Conservation (phyloP, 495 filamentous ascomycete genomes). For the Penicillium turbatum region DNA sequence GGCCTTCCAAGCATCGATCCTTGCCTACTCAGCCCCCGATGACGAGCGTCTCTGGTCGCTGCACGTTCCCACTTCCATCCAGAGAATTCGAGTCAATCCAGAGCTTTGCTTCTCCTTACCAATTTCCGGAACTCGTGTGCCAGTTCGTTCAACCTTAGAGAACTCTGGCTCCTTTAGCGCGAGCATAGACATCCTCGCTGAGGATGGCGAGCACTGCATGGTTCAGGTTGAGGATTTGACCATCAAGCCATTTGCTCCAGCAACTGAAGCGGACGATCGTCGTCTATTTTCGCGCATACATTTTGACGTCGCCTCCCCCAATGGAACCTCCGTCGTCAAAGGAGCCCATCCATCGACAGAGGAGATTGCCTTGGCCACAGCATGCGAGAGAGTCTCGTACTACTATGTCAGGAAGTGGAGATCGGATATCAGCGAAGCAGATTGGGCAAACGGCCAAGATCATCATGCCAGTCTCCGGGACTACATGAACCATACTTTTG, state of each 20-base stretch:
- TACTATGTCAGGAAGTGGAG: not conserved
- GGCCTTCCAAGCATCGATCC: constrained; percentile 44
- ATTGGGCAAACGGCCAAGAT: not conserved
- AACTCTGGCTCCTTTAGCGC: not conserved
- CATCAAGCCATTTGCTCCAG: not conserved
- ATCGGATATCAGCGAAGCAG: not conserved
- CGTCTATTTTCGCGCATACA: not conserved
- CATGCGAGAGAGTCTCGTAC: not conserved
- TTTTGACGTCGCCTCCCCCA: not conserved
- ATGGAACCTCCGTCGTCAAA: not conserved
- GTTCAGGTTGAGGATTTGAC: not conserved
- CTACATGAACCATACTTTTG: not conserved
- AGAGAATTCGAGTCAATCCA: not conserved
- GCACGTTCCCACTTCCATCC: not conserved
- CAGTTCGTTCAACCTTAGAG: not conserved
- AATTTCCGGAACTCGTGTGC: not conserved
- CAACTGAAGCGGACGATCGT: not conserved
- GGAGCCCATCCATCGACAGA: not conserved
- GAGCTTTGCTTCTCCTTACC: not conserved
- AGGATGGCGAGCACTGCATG: not conserved
- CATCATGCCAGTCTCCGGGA: not conserved
- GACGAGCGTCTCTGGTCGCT: constrained; percentile 22
- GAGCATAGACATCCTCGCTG: not conserved
- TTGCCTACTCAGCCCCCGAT: constrained; percentile 42
- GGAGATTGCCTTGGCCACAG: not conserved